Evolutionary conservation across 768 basidiomycete species (phyloP).

Genomic region (Mycena rebaudengoi): DNA sequence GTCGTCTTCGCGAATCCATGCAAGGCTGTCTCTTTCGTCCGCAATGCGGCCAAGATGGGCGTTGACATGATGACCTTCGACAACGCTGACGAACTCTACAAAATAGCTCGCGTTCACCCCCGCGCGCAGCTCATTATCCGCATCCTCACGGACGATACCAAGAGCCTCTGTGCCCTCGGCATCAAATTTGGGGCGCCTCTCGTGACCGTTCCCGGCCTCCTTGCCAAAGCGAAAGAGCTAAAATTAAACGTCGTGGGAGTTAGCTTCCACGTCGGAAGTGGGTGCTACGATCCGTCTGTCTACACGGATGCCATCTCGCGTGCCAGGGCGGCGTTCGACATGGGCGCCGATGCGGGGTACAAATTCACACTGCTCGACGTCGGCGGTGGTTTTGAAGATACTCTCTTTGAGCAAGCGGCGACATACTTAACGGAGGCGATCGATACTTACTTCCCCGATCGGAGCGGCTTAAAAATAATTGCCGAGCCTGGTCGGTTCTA

Average conservation of each 20-base stretch:
- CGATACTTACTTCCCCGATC: slow-evolving; percentile 80
- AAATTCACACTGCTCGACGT: slow-evolving; percentile 87
- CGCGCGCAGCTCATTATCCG: slow-evolving; percentile 88
- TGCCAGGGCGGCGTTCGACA: slow-evolving; percentile 85
- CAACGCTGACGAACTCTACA: slow-evolving; percentile 95
- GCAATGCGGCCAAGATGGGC: slow-evolving; percentile 78
- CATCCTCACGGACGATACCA: slow-evolving; percentile 98
- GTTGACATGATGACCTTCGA: slow-evolving; percentile 99
- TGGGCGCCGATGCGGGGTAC: slow-evolving; percentile 85
- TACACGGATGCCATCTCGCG: slow-evolving; percentile 91
- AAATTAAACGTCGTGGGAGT: slow-evolving; percentile 90
- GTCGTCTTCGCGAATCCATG: slow-evolving; percentile 99
- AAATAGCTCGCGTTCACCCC: slow-evolving; percentile 85
- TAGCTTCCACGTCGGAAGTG: slow-evolving; percentile 97
- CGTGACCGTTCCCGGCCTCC: slow-evolving; percentile 76
- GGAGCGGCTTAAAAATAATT: slow-evolving; percentile 77
- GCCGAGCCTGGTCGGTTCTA: slow-evolving; percentile 97
- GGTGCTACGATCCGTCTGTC: slow-evolving; percentile 91
- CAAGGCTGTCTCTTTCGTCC: slow-evolving; percentile 94
- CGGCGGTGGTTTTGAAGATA: slow-evolving; percentile 96
- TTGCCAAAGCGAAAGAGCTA: slow-evolving; percentile 82
- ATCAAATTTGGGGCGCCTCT: slow-evolving; percentile 97
- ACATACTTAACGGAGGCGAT: slow-evolving; percentile 74
- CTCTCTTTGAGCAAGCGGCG: slow-evolving; percentile 84
- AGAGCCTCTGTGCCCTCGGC: slow-evolving; percentile 91